These are phyloP conservation scores for Suillus fuscotomentosus DNA, from an alignment of 768 basidiomycete genomes.

Conservation along the genomic window DNA sequence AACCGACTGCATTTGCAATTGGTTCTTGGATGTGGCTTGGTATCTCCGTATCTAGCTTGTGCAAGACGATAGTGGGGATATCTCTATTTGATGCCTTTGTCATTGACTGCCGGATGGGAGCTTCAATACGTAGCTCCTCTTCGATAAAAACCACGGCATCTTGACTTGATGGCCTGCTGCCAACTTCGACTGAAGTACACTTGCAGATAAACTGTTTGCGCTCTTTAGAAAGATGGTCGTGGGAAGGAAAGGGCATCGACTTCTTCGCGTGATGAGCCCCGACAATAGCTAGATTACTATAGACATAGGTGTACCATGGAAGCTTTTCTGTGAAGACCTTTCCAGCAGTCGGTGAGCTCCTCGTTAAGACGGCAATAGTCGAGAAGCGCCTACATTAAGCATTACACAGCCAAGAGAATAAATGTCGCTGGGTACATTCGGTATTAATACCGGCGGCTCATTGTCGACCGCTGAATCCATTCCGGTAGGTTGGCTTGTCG, in stretches of 20 bases:
- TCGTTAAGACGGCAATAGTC: conserved; percentile 13
- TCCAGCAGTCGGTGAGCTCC: background rate
- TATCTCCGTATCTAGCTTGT: background rate
- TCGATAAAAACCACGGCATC: background rate
- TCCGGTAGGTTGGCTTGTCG: background rate
- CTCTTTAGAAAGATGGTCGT: background rate
- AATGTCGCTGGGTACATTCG: conserved; percentile 33
- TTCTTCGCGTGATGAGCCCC: background rate
- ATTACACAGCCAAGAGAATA: conserved; percentile 42
- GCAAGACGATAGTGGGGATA: too few species aligned
- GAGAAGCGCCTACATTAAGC: conserved; percentile 23
- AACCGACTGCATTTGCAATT: too few species aligned
- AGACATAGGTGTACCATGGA: background rate
- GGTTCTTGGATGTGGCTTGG: too few species aligned
- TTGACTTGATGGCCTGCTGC: background rate
- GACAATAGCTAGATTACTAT: background rate
- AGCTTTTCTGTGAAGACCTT: background rate
- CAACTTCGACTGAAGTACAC: background rate
- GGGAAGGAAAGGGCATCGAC: background rate
- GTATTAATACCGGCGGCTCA: background rate
- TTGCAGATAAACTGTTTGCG: background rate
- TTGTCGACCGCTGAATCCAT: background rate
- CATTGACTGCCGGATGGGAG: background rate
- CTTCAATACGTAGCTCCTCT: background rate
- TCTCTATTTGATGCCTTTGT: too few species aligned